Percentiles rank a stretch among this genome's conserved stretches.
phyloP scores from a whole-genome alignment of 768 basidiomycete genomes.

The Amanita muscaria region DNA sequence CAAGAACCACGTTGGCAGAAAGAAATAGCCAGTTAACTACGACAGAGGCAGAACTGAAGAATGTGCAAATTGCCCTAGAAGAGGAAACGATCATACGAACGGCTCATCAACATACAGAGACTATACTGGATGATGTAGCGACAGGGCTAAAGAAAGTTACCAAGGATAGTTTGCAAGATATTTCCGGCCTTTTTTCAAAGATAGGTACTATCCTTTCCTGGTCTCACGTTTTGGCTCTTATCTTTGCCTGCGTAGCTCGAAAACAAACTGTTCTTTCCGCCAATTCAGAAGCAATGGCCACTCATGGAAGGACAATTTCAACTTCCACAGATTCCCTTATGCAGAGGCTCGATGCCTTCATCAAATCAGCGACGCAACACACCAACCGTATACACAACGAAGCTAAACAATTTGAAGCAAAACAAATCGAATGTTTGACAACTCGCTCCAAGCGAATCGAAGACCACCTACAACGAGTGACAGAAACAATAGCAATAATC shows the following conservation, averaged over 20 bases:
- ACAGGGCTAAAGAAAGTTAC: constrained; percentile 54
- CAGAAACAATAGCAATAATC: constrained; percentile 43
- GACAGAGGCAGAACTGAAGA: constrained; percentile 50
- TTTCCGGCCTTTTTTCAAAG: constrained; percentile 69
- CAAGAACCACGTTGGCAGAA: constrained; percentile 45
- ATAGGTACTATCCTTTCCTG: constrained; percentile 49
- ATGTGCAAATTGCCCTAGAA: constrained; percentile 52
- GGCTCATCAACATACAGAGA: constrained; percentile 72
- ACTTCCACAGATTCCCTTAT: constrained; percentile 45
- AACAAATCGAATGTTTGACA: constrained; percentile 46
- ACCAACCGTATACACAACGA: constrained; percentile 45
- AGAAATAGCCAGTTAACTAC: constrained; percentile 43
- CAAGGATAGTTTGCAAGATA: constrained; percentile 61
- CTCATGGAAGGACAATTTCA: constrained; percentile 52
- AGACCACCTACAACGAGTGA: constrained; percentile 46
- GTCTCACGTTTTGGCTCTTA: neutral
- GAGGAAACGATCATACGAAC: constrained; percentile 75
- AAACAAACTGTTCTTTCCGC: constrained; percentile 53
- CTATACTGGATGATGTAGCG: constrained; percentile 63
- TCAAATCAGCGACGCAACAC: constrained; percentile 46
- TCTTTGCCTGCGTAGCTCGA: constrained; percentile 45
- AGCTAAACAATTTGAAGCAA: constrained; percentile 44
- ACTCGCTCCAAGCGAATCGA: constrained; percentile 46
- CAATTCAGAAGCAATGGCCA: constrained; percentile 58
- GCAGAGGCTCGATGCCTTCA: constrained; percentile 52